phyloP scores from a whole-genome alignment of 768 basidiomycete genomes.

The Flagelloscypha sp. region DNA sequence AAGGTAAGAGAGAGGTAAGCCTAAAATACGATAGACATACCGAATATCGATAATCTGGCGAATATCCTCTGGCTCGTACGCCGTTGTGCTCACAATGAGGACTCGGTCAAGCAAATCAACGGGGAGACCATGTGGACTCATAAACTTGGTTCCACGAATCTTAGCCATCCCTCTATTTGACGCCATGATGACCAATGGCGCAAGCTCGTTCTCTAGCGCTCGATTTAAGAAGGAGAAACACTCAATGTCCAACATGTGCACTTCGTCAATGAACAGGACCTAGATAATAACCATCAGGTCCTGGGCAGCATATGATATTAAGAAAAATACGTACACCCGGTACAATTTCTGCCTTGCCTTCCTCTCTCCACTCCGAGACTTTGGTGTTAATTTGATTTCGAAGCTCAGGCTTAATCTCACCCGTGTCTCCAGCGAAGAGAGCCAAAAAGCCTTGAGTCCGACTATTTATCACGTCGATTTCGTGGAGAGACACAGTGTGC shows the following conservation, averaged over 20 bases:
- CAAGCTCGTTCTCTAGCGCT: slow-evolving; percentile 86
- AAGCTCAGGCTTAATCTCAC: slow-evolving; percentile 96
- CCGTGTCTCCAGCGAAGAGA: slow-evolving; percentile 90
- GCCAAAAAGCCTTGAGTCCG: slow-evolving; percentile 98
- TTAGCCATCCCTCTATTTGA: slow-evolving; percentile 92
- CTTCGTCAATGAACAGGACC: slow-evolving; percentile 99
- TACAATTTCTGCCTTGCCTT: slow-evolving; percentile 96
- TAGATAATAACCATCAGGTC: slow-evolving; percentile 20
- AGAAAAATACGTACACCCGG: slow-evolving; percentile 66
- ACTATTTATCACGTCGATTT: slow-evolving; percentile 99
- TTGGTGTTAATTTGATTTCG: slow-evolving; percentile 95
- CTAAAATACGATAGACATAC: slow-evolving; percentile 29
- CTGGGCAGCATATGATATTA: neutral
- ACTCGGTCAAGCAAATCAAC: slow-evolving; percentile 92
- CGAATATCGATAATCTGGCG: slow-evolving; percentile 89
- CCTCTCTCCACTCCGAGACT: slow-evolving; percentile 96
- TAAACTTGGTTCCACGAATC: slow-evolving; percentile 92
- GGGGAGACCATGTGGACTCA: slow-evolving; percentile 90
- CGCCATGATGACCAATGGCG: slow-evolving; percentile 97
- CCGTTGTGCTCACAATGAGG: slow-evolving; percentile 88
- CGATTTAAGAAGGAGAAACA: slow-evolving; percentile 98
- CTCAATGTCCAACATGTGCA: slow-evolving; percentile 99
- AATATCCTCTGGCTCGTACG: slow-evolving; percentile 77
- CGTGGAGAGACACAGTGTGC: slow-evolving; percentile 95
- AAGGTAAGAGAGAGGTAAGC: neutral